Evolutionary conservation across 108 stramenopile species (phyloP).

Genomic region (Fragilariopsis cylindrus): DNA sequence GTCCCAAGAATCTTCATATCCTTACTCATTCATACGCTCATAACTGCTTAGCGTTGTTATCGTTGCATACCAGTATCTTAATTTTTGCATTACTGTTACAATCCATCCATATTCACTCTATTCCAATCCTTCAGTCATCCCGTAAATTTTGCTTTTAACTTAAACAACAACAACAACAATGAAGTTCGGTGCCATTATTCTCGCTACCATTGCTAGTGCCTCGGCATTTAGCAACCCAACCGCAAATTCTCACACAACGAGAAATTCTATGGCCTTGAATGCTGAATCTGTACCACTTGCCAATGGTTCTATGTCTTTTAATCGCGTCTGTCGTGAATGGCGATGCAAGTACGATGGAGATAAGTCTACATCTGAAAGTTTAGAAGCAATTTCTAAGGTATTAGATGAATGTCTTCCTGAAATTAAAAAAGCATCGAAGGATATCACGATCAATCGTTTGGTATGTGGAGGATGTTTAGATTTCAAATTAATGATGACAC

Average conservation of each 20-base stretch:
- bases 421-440: constrained; percentile 64
- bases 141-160: no score
- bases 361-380: constrained; percentile 70
- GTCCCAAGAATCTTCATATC: no score
- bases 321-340: constrained; percentile 88
- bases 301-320: constrained; percentile 84
- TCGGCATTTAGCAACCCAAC: constrained; percentile 51
- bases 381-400: constrained; percentile 72
- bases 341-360: constrained; percentile 87
- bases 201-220: constrained; percentile 11
- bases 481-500: constrained; percentile 87
- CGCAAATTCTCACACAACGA: neutral
- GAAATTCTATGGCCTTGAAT: constrained; percentile 31
- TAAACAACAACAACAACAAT: neutral
- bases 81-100: no score
- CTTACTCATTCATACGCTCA: no score
- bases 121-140: no score
- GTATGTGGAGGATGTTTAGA: constrained; percentile 86
- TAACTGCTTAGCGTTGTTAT: no score
- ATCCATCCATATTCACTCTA: no score
- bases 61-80: no score
- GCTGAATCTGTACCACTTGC: constrained; percentile 69
- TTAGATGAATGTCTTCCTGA: constrained; percentile 80
- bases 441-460: constrained; percentile 77
- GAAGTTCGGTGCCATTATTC: constrained; percentile 9